Percentiles rank a stretch among this genome's conserved stretches.
Conservation (phyloP, 1,139 yeast species). For the Geotrichum histeridarum region DNA sequence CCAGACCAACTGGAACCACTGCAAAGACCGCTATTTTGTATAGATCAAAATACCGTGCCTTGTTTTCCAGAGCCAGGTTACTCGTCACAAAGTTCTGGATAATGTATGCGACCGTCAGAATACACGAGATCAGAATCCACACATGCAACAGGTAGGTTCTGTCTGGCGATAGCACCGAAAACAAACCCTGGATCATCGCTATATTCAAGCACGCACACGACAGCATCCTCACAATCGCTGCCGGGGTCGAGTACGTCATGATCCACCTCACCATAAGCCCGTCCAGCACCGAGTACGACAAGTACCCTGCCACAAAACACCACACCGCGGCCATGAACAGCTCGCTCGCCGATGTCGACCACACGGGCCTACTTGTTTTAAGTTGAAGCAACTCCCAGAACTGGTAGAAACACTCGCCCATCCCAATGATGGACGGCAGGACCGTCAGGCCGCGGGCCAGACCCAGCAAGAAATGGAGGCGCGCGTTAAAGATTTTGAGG, state of each 20-base stretch:
- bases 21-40: slow-evolving; percentile 91
- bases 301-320: slow-evolving; percentile 76
- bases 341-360: slow-evolving; percentile 38
- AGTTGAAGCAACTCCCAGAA: slow-evolving; percentile 35
- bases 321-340: slow-evolving; percentile 39
- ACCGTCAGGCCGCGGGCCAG: slow-evolving; percentile 55
- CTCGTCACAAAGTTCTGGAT: slow-evolving; percentile 87
- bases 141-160: slow-evolving; percentile 70
- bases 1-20: slow-evolving; percentile 93
- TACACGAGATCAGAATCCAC: slow-evolving; percentile 86
- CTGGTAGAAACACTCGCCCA: slow-evolving; percentile 50
- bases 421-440: slow-evolving; percentile 56
- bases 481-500: slow-evolving; percentile 61
- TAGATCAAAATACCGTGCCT: slow-evolving; percentile 48
- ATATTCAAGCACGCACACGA: slow-evolving; percentile 73
- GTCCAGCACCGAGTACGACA: slow-evolving; percentile 79
- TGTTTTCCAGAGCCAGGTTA: slow-evolving; percentile 57
- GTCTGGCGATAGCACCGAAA: slow-evolving; percentile 45
- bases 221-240: slow-evolving; percentile 80
- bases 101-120: slow-evolving; percentile 75
- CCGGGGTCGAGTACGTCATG: slow-evolving; percentile 79
- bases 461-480: slow-evolving; percentile 63
- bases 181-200: slow-evolving; percentile 62
- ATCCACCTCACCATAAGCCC: slow-evolving; percentile 90
- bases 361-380: slow-evolving; percentile 28